Percentiles rank a stretch among this genome's conserved stretches.
These are phyloP conservation scores for Lycium ferocissimum DNA, from an alignment of 257 asterid species.

Conservation along the genomic window DNA sequence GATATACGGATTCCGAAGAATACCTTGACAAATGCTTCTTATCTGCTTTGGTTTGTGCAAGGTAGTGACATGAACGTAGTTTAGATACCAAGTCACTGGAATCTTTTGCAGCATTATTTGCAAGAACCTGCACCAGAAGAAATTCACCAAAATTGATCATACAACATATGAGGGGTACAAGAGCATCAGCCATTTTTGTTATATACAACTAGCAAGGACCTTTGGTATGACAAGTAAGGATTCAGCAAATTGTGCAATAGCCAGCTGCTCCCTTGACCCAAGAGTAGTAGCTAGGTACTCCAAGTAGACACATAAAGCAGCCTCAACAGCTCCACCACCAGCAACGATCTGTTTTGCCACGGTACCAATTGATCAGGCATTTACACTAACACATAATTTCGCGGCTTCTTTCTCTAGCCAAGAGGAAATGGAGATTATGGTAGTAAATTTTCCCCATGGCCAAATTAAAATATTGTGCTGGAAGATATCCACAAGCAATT, in stretches of 20 bases:
- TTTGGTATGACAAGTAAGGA: slow-evolving; percentile 86
- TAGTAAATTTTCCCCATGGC: neutral
- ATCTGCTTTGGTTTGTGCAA: slow-evolving; percentile 95
- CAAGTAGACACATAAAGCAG: slow-evolving; percentile 88
- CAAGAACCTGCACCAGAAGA: slow-evolving; percentile 73
- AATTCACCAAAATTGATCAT: neutral
- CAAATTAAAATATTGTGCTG: neutral
- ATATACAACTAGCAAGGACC: slow-evolving; percentile 50
- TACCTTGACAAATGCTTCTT: slow-evolving; percentile 94
- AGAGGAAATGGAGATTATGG: slow-evolving; percentile 5
- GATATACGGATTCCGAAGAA: neutral
- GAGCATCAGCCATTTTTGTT: neutral
- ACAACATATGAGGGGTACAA: neutral
- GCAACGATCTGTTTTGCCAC: slow-evolving; percentile 76
- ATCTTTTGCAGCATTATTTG: slow-evolving; percentile 99
- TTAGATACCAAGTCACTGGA: slow-evolving; percentile 94
- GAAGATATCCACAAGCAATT: slow-evolving; percentile 5
- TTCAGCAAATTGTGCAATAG: slow-evolving; percentile 97
- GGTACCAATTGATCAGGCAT: slow-evolving; percentile 26
- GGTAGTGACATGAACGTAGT: slow-evolving; percentile 87
- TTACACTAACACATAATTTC: neutral
- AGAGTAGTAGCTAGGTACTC: slow-evolving; percentile 90
- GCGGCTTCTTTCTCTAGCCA: neutral
- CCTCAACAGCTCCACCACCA: slow-evolving; percentile 99
- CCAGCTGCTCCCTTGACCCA: slow-evolving; percentile 98